Base-by-base conservation (phyloP, 1,284 basidiomycete genomes). In the Rhodotorula sp. region DNA sequence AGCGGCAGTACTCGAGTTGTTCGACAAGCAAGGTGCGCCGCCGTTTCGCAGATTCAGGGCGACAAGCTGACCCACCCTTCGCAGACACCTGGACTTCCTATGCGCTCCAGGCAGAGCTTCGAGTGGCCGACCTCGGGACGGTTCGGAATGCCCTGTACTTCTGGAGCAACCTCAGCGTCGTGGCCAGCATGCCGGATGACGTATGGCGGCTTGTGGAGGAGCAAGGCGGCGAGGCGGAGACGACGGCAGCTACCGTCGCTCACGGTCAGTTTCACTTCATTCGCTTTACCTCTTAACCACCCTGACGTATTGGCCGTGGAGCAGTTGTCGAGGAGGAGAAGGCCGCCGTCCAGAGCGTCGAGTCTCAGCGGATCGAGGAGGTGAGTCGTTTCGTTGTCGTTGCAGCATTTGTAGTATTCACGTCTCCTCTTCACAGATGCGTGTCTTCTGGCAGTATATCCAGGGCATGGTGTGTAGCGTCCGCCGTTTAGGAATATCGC, bases 1-100 rank as follows among this genome's bases (percentile, higher is more conserved):
- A 79, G 94, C 93, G 11, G 89, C 91, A 0, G 86, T 95, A 65
- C 87, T 93, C 53, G 92, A 95, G 77, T 81, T 93, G 8, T 96
- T 96, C 79, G 88, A 88, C 1, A 81, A 85, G 64, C 85, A 87
- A 79, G 83, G 89, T 87, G 60, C 28, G 79, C 72, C 67, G 54
- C n/a, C 26, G 2, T 26, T 20, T 30, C 28, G 8, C 47, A 20
- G 31, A 2, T 24, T 30, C 28, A 10, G 1, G 5, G 1, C 18
- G 16, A 30, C 37, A 2, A 6, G 26, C 44, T 55, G 44, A 11
- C 47, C 4, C 31, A 15, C 13, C 13, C 2, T 7, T 6, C 15
- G 40, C 73, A 92, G 91, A 86, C 71, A 80, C 82, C 1, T 91
- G 89, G 89, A 84, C 83, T 2, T 81, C 90, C 46, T 84, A 87